Evolutionary conservation across 345 rosid genomes (phyloP).

Genomic region (Alliaria petiolata): DNA sequence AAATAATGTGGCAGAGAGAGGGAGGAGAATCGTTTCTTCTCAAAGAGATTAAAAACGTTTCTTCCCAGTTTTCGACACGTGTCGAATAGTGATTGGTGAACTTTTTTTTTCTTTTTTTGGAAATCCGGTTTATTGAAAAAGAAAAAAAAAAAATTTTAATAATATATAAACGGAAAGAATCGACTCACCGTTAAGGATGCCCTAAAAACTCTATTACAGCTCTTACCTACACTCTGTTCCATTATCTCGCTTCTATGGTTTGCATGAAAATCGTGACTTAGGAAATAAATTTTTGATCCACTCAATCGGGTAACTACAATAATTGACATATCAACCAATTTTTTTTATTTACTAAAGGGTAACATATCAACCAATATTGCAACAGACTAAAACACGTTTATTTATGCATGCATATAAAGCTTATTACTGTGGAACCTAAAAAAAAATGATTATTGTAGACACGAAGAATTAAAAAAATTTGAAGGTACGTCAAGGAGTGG

Average conservation of each 20-base stretch:
- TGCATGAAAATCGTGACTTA: background rate
- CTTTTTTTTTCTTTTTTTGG: too few species aligned
- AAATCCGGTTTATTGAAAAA: too few species aligned
- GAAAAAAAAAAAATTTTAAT: too few species aligned
- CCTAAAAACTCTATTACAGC: too few species aligned
- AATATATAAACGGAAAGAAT: too few species aligned
- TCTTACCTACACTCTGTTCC: background rate
- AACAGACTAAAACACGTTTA: background rate
- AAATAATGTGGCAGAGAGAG: too few species aligned
- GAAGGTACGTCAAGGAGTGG: conserved; percentile 19
- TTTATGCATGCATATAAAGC: background rate
- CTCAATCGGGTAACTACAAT: background rate
- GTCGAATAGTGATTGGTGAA: too few species aligned
- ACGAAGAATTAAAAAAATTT: background rate
- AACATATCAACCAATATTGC: background rate
- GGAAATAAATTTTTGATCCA: background rate
- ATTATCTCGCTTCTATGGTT: background rate
- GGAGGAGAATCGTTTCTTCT: too few species aligned
- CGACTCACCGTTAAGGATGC: too few species aligned
- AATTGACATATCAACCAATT: background rate
- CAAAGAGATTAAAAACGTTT: too few species aligned
- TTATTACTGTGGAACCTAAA: background rate
- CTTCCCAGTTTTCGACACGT: too few species aligned
- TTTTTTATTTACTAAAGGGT: too few species aligned
- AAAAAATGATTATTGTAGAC: background rate